Conservation (phyloP, 768 basidiomycete species). For the Trametes punicea region DNA sequence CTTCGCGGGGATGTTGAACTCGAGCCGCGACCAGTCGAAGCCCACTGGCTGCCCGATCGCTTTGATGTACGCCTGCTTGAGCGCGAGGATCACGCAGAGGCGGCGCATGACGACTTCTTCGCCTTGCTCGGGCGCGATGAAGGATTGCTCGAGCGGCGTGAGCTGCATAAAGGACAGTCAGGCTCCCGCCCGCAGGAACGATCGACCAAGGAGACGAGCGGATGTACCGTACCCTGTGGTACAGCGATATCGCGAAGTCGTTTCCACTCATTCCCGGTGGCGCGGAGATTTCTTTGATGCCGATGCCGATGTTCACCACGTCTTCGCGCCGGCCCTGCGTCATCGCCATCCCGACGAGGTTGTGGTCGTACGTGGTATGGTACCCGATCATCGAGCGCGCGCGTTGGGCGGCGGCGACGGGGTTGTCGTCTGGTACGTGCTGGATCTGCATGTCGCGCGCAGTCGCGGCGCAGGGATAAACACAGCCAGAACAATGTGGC, state of each 20-base stretch:
- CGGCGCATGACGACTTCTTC: constrained; percentile 71
- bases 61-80: constrained; percentile 80
- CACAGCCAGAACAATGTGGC: background rate
- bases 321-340: constrained; percentile 72
- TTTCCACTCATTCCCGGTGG: constrained; percentile 55
- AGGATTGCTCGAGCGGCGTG: constrained; percentile 49
- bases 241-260: constrained; percentile 67
- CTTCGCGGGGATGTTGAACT: constrained; percentile 70
- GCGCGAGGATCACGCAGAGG: constrained; percentile 70
- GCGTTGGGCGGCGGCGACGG: constrained; percentile 57
- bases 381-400: constrained; percentile 78
- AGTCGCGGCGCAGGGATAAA: background rate
- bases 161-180: constrained; percentile 35
- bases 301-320: constrained; percentile 81
- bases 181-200: background rate
- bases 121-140: constrained; percentile 46
- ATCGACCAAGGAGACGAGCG: background rate
- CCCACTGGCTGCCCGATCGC: constrained; percentile 80
- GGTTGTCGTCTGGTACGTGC: constrained; percentile 50
- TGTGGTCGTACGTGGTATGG: constrained; percentile 64
- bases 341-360: constrained; percentile 81
- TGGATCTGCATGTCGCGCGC: constrained; percentile 3
- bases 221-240: constrained; percentile 60
- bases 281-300: constrained; percentile 66
- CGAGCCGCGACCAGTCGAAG: constrained; percentile 78